Base-by-base conservation (phyloP, 2,329 filamentous ascomycete genomes). In the Nigrospora osmanthi region DNA sequence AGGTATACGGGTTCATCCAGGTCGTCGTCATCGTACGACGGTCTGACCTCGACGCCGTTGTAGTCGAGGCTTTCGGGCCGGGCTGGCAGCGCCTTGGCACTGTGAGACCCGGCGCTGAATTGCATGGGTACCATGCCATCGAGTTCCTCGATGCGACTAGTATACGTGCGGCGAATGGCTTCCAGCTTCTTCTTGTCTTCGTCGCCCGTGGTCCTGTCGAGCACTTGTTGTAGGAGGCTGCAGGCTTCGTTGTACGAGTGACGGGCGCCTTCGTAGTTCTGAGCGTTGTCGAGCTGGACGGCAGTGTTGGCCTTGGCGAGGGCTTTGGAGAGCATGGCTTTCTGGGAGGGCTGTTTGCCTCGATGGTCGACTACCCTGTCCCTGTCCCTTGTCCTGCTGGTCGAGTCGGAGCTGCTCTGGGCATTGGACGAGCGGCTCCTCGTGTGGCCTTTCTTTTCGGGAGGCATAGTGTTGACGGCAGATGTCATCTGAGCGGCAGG, bases 231-330 rank as follows among this genome's bases (percentile, higher is more conserved):
- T 44, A 98, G 70, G 47, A 98, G 72, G 45, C 83, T 79, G 60
- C 93, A 98, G 4, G 94, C 93, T 66, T 98, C 93, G 11, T 79
- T 75, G 61, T 98, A 98, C 13, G 91, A 89, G 57, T 89, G 81
- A 60, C 94, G 83, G 15, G 93, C 93, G 35, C 88, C 89, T 61
- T 91, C 87, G 51, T 93, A 91, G 59, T 97, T 95, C 58, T 93
- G 87, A 13, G 89, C 89, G 76, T 96, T 97, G 67, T 98, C 93
- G 35, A 98, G 78, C 53, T 96, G 78, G 23, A 98, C 93, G 17
- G 93, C 93, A 12, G 88, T 91, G 59, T 98, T 96, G 41, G 93
- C 93, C 67, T 96, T 95, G 61, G 95, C 86, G 44, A 98, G 71
- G 1, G 93, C 93, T 55, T 87, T 87, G n/a, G 91, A 95, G 33